These are phyloP conservation scores for Aureobasidium sp. DNA, from an alignment of 2,329 filamentous ascomycete species.

Conservation along the genomic window DNA sequence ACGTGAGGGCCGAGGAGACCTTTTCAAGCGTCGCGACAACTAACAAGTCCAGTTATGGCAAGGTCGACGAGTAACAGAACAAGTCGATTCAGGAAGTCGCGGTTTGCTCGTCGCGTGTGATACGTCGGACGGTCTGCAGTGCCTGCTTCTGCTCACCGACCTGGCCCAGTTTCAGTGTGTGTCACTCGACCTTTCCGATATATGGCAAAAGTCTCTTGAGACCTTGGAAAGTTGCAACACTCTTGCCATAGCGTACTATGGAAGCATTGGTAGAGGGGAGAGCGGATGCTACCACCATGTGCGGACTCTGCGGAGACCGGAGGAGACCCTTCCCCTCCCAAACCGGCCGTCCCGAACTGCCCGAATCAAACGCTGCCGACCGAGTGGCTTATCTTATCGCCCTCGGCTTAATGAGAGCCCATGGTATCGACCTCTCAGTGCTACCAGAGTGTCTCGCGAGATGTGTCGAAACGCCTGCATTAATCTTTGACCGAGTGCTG, in stretches of 20 bases:
- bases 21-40: not conserved
- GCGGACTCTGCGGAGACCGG: not conserved
- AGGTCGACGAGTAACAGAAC: not conserved
- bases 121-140: not conserved
- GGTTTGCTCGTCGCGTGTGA: slow-evolving; percentile 3
- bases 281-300: not conserved
- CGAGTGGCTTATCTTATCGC: slow-evolving; percentile 7
- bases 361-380: not conserved
- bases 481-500: no score
- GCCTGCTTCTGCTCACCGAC: not conserved
- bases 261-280: not conserved
- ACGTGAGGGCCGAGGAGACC: no score
- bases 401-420: not conserved
- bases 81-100: not conserved
- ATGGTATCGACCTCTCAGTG: not conserved
- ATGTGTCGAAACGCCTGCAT: no score
- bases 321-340: not conserved
- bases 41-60: not conserved
- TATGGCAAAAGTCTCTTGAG: not conserved
- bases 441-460: no score
- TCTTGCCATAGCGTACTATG: not conserved
- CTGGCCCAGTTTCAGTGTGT: not conserved
- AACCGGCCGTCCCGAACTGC: not conserved
- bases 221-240: not conserved
- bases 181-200: not conserved